Evolutionary conservation across 352 stramenopile species (phyloP), one percentile per base, ranked within the genome.

Genomic region (Pythium periplocum): DNA sequence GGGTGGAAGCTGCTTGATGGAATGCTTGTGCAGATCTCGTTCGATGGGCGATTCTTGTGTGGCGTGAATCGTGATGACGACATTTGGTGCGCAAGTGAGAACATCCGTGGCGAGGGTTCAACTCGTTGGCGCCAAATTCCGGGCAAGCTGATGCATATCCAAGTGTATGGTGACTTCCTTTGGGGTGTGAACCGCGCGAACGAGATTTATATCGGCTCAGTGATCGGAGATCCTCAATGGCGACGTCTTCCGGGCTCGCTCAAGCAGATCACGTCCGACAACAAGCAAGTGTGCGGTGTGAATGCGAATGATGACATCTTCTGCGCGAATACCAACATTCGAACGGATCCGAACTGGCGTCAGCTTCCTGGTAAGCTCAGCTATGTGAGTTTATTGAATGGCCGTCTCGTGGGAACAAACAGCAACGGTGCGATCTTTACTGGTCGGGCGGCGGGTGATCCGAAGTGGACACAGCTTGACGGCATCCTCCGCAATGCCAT

Each of bases 271-370:
- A 46, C 51, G 17, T 65, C 62, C 4, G 62, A 60, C 45, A 51
- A 54, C 54, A 67, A 64, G 42, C 62, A 70, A 47, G 38, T 65
- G 38, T 68, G 46, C 44, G 44, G 47, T 17, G 54, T 64, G 39
- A 55, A 39, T 32, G 26, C 17, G 4, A 11, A 51, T 8, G n/a
- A 53, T 35, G 6, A 37, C 0, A 31, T 55, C 30, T 45, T 43
- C 11, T 66, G 55, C 44, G 48, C 56, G 2, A 44, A 65, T 40
- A 49, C 46, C 38, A 44, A 61, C 41, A 56, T 66, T 31, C 55
- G 43, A 11, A 52, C 12, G 0, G 31, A 34, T 6, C 62, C 58
- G 7, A 57, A 53, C 30, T 62, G 49, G 52, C 57, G 53, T 10
- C 12, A 54, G 17, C 10, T 69, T 26, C 44, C 48, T 1, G 53